Base-by-base conservation (phyloP, 768 basidiomycete genomes). In the Hypsizygus marmoreus region DNA sequence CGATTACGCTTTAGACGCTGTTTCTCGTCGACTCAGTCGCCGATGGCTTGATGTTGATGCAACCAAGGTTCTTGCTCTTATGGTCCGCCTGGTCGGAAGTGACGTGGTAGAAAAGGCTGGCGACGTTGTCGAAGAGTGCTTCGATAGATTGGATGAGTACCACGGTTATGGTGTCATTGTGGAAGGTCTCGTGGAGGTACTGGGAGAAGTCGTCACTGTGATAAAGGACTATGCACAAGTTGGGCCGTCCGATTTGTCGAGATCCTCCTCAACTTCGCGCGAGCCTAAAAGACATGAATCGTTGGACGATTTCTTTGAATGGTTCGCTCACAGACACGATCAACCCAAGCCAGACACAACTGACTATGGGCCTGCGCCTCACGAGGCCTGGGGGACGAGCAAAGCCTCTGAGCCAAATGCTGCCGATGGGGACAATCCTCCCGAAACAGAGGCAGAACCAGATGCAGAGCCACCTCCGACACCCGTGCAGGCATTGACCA, bases 71-170 rank as follows among this genome's bases (percentile, higher is more conserved):
- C 74, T 99, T 16, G 79, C 82, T 11, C 70, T 94, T 20, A 82
- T 97, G 61, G 80, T 98, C 45, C 84, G 88, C 7, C 74, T 98
- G 10, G 90, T 95, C 6, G 95, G 97, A 0, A 74, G 75, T 22
- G 87, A 89, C 43, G 83, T 98, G 24, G 91, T 98, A 0, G 84
- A 89, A 35, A 84, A 84, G 55, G 94, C 97, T 6, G 84, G 87
- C 11, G 97, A 97, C 63, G 84, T 98, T 8, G 93, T 98, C 8
- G 95, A 97, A 64, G 95, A 97, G 64, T 95, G 95, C 50, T 98
- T 98, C 55, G 95, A 97, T 65, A 83, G 94, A 22, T 73, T 98
- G 14, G 97, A 98, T 58, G 93, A 97, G 53, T 98, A 82, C 61
- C 95, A 98, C 63, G 95, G 94, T 11, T 97, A 99, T 66, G 82